These are phyloP conservation scores for Fusarium sp. DNA, from an alignment of 2,329 filamentous ascomycete genomes.

Conservation along the genomic window DNA sequence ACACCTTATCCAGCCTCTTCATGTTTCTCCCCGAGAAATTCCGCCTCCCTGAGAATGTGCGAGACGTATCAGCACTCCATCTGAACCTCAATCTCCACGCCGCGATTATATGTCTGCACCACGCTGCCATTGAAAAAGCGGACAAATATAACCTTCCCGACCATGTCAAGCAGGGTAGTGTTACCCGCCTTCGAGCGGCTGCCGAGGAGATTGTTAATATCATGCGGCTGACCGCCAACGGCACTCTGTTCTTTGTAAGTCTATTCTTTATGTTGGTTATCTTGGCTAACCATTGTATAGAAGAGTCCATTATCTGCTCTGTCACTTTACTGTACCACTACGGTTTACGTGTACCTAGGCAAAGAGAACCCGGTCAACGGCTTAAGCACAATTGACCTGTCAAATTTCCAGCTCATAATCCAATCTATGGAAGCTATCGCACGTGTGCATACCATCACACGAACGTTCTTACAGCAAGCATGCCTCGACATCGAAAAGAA, in stretches of 20 bases:
- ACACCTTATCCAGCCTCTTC: conserved; percentile 78
- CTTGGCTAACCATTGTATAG: conserved; percentile 27
- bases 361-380: conserved; percentile 71
- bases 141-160: conserved; percentile 74
- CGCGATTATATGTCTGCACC: conserved; percentile 86
- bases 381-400: conserved; percentile 57
- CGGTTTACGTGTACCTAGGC: conserved; percentile 83
- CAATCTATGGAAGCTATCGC: conserved; percentile 81
- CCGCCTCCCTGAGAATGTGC: conserved; percentile 73
- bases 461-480: conserved; percentile 85
- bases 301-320: conserved; percentile 64
- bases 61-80: conserved; percentile 79
- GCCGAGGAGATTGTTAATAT: conserved; percentile 87
- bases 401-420: conserved; percentile 77
- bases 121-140: conserved; percentile 85
- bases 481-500: conserved; percentile 79
- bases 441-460: conserved; percentile 77
- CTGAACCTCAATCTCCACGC: conserved; percentile 90
- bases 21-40: conserved; percentile 81
- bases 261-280: background rate
- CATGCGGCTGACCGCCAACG: conserved; percentile 79
- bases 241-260: conserved; percentile 73
- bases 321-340: conserved; percentile 84
- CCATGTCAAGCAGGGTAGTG: conserved; percentile 74
- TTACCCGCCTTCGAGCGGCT: conserved; percentile 78